Conservation (phyloP, 2,329 filamentous ascomycete genomes). For the Claviceps citrina region DNA sequence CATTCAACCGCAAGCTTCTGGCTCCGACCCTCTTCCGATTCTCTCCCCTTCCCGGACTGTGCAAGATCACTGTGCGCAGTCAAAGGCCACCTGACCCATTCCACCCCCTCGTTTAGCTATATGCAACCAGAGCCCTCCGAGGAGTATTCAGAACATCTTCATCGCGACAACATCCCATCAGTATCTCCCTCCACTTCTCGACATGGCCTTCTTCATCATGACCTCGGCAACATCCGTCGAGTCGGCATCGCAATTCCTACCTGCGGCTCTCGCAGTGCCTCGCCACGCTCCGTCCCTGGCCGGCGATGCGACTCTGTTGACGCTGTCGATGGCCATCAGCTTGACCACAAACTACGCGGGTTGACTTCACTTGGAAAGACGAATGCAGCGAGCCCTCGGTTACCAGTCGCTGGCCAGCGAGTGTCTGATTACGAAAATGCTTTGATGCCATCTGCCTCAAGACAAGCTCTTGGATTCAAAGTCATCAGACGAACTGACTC, state of each 20-base stretch:
- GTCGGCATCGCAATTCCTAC: constrained; percentile 11
- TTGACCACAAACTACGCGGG: constrained; percentile 37
- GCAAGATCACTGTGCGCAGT: constrained; percentile 37
- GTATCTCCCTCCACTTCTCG: constrained; percentile 26
- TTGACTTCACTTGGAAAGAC: constrained; percentile 27
- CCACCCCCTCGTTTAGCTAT: constrained; percentile 33
- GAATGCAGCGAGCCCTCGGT: constrained; percentile 14
- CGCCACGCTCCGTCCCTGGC: constrained; percentile 20
- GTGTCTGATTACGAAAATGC: constrained; percentile 49
- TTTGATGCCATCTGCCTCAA: constrained; percentile 29
- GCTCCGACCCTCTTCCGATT: neutral
- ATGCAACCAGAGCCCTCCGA: constrained; percentile 46
- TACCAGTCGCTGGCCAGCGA: constrained; percentile 32
- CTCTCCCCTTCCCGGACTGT: constrained; percentile 28
- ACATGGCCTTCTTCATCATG: constrained; percentile 40
- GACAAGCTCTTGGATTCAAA: constrained; percentile 38
- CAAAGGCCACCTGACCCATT: constrained; percentile 15
- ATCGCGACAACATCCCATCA: constrained; percentile 22
- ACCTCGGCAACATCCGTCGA: constrained; percentile 23
- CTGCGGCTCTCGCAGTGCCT: constrained; percentile 20
- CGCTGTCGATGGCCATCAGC: constrained; percentile 25
- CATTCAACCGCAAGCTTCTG: neutral
- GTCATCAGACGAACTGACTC: constrained; percentile 33
- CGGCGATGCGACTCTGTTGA: constrained; percentile 14
- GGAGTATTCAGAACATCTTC: constrained; percentile 29